A percentile compares a stretch with the other conserved stretches of the same genome.
These are phyloP conservation scores for Ascochyta lentis DNA, from an alignment of 2,329 filamentous ascomycete species.

Conservation along the genomic window DNA sequence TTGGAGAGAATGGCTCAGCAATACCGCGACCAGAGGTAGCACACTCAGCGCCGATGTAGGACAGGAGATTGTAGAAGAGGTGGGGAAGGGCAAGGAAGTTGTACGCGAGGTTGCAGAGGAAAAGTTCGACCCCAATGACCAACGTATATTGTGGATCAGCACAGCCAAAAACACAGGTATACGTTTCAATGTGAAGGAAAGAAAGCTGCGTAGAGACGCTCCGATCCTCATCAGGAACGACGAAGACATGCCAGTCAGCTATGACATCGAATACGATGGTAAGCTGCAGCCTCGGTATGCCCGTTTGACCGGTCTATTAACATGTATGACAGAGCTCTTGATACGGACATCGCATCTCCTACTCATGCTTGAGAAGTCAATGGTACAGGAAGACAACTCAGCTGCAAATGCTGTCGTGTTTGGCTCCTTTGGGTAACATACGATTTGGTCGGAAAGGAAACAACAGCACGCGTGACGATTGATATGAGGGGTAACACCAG, in stretches of 20 bases:
- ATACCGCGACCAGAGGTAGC: slow-evolving; percentile 42
- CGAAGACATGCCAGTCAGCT: slow-evolving; percentile 72
- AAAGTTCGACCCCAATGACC: slow-evolving; percentile 21
- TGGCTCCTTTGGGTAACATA: slow-evolving; percentile 53
- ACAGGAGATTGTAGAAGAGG: slow-evolving; percentile 32
- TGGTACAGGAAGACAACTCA: slow-evolving; percentile 64
- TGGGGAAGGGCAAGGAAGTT: slow-evolving; percentile 31
- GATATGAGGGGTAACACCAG: background rate
- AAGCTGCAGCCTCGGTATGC: slow-evolving; percentile 30
- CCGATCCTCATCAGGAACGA: slow-evolving; percentile 64
- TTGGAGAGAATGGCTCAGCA: slow-evolving; percentile 74
- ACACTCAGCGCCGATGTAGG: slow-evolving; percentile 16
- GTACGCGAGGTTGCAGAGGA: slow-evolving; percentile 21
- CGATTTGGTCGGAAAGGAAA: slow-evolving; percentile 6
- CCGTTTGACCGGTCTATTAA: background rate
- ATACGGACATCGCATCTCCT: slow-evolving; percentile 43
- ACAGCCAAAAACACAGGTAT: slow-evolving; percentile 69
- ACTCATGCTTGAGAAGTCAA: slow-evolving; percentile 67
- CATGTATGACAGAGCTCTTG: slow-evolving; percentile 31
- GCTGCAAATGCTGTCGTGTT: slow-evolving; percentile 73
- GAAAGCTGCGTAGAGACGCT: slow-evolving; percentile 52
- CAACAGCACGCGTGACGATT: background rate
- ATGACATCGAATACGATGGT: slow-evolving; percentile 77
- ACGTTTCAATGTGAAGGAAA: slow-evolving; percentile 68
- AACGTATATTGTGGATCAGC: slow-evolving; percentile 72